phyloP scores from a whole-genome alignment of 352 stramenopile species.

The Globisporangium nunn region DNA sequence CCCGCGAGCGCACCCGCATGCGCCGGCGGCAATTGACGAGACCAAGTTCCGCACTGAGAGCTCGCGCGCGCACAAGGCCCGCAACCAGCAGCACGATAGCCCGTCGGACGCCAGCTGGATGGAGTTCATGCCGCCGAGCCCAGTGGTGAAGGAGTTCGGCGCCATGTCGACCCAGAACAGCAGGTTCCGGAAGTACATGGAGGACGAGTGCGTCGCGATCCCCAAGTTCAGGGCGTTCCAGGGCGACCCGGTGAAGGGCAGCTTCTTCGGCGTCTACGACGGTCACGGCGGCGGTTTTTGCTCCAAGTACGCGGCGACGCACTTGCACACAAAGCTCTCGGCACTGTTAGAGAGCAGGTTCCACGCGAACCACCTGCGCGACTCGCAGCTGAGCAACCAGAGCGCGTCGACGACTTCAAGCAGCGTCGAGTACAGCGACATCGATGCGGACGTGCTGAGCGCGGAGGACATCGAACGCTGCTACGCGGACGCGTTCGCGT shows the following conservation, averaged over 20 bases:
- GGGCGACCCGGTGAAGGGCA: conserved; percentile 51
- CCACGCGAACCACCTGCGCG: conserved; percentile 21
- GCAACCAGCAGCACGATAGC: conserved; percentile 10
- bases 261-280: conserved; percentile 82
- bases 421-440: conserved; percentile 23
- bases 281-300: conserved; percentile 76
- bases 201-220: conserved; percentile 78
- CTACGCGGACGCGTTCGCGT: conserved; percentile 51
- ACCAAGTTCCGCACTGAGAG: conserved; percentile 12
- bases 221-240: conserved; percentile 53
- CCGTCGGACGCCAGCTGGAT: conserved; percentile 17
- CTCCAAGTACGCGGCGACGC: conserved; percentile 67
- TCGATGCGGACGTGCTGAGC: conserved; percentile 40
- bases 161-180: conserved; percentile 78
- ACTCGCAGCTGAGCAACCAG: conserved; percentile 31
- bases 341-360: conserved; percentile 36
- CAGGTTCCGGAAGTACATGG: conserved; percentile 74
- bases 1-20: neutral
- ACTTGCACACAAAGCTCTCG: conserved; percentile 55
- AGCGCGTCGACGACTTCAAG: conserved; percentile 46
- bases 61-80: neutral
- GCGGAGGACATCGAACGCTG: conserved; percentile 53
- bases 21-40: conserved; percentile 1
- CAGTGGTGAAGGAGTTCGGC: conserved; percentile 57
- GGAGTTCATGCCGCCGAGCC: conserved; percentile 21